Conservation (phyloP, 208 protist species). For the Wallacemonas rigidus region DNA sequence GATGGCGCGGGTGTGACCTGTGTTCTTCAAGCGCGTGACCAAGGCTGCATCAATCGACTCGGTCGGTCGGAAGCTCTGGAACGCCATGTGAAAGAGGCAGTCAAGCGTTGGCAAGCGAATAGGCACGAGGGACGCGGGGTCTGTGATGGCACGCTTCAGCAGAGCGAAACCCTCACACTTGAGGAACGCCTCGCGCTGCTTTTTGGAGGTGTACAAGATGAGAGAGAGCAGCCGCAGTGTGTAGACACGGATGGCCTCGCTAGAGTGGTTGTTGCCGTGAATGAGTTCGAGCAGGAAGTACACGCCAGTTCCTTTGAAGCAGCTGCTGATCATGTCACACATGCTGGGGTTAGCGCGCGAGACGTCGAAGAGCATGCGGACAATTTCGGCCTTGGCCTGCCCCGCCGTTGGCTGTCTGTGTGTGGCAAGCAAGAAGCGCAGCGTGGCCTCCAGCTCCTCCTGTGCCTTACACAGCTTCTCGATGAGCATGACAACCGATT, state of each 20-base stretch:
- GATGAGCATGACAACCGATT: slow-evolving; percentile 72
- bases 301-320: slow-evolving; percentile 61
- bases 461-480: slow-evolving; percentile 85
- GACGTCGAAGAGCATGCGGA: slow-evolving; percentile 91
- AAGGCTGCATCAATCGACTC: slow-evolving; percentile 25
- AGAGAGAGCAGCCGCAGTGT: slow-evolving; percentile 81
- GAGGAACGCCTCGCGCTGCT: slow-evolving; percentile 58
- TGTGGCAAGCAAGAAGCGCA: slow-evolving; percentile 57
- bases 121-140: slow-evolving; percentile 41
- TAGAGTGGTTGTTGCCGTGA: slow-evolving; percentile 70
- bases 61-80: slow-evolving; percentile 65
- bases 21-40: slow-evolving; percentile 19
- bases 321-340: slow-evolving; percentile 63
- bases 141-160: slow-evolving; percentile 60
- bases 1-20: slow-evolving; percentile 6
- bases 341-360: slow-evolving; percentile 63
- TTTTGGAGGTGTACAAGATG: slow-evolving; percentile 63
- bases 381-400: slow-evolving; percentile 67
- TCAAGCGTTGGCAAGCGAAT: slow-evolving; percentile 71
- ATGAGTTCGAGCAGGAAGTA: slow-evolving; percentile 71
- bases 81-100: slow-evolving; percentile 82
- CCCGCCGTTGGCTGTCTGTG: slow-evolving; percentile 32
- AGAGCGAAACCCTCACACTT: slow-evolving; percentile 72
- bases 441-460: slow-evolving; percentile 58
- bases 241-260: slow-evolving; percentile 79